These are phyloP conservation scores for Ogataea angusta DNA, from an alignment of 805 yeast species.

Conservation along the genomic window DNA sequence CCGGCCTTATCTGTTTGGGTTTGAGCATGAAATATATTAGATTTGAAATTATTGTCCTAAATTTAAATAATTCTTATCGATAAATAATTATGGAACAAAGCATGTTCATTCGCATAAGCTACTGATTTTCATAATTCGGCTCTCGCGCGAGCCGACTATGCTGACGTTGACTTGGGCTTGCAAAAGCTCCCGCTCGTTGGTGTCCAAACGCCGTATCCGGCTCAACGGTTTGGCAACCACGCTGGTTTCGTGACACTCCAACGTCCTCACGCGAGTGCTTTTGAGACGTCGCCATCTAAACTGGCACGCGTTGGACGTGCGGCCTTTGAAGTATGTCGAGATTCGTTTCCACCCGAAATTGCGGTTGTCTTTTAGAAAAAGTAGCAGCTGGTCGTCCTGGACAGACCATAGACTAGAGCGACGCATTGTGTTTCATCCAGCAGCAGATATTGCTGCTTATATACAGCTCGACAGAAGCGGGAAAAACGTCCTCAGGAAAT, in stretches of 20 bases:
- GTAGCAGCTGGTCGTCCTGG: slow-evolving; percentile 64
- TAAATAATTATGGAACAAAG: neutral
- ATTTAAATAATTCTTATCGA: neutral
- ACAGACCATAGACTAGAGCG: slow-evolving; percentile 60
- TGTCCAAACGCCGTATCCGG: slow-evolving; percentile 3
- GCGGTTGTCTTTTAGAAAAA: slow-evolving; percentile 75
- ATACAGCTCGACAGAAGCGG: neutral
- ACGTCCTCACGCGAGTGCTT: slow-evolving; percentile 36
- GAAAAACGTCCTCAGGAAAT: neutral
- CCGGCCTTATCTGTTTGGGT: slow-evolving; percentile 1
- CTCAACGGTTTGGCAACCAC: slow-evolving; percentile 3
- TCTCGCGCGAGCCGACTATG: slow-evolving; percentile 1
- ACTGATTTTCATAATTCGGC: slow-evolving; percentile 1
- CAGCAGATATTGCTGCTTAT: neutral
- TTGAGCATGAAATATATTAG: slow-evolving; percentile 1
- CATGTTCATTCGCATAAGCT: neutral
- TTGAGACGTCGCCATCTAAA: slow-evolving; percentile 80
- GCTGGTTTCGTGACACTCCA: neutral
- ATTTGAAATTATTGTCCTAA: neutral
- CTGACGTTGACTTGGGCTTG: slow-evolving; percentile 45
- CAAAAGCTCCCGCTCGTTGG: slow-evolving; percentile 53
- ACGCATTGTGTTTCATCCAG: neutral
- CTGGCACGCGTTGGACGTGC: slow-evolving; percentile 89
- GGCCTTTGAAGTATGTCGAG: slow-evolving; percentile 65
- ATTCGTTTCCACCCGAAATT: slow-evolving; percentile 90